Evolutionary conservation across 139 green algal species (phyloP).

Genomic region (Nannochloris sp.): DNA sequence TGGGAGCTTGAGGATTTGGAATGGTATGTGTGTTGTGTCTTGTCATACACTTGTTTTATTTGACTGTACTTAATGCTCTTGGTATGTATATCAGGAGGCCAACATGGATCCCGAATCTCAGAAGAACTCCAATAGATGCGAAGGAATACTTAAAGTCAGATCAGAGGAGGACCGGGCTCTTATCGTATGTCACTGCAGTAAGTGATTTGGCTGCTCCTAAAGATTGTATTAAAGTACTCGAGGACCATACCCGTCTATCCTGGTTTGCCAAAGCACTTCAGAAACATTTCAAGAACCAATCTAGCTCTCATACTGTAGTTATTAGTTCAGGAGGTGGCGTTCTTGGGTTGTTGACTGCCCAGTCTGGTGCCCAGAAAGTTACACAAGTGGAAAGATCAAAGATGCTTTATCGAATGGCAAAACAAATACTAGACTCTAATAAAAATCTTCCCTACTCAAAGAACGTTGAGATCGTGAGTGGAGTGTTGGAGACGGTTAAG

Average conservation of each 20-base stretch:
- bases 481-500: neutral
- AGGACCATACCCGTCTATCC: constrained; percentile 15
- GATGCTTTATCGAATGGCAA: constrained; percentile 56
- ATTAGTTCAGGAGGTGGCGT: constrained; percentile 35
- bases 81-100: constrained; percentile 36
- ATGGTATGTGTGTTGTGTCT: constrained; percentile 27
- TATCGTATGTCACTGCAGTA: constrained; percentile 28
- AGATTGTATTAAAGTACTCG: constrained; percentile 15
- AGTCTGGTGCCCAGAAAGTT: constrained; percentile 24
- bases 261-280: constrained; percentile 15
- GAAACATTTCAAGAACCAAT: constrained; percentile 24
- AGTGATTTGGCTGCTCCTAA: constrained; percentile 46
- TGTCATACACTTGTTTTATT: neutral
- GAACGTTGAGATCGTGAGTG: constrained; percentile 11
- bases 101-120: constrained; percentile 52
- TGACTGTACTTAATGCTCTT: neutral
- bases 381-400: constrained; percentile 35
- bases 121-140: constrained; percentile 5
- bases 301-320: constrained; percentile 29
- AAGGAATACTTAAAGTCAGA: constrained; percentile 11
- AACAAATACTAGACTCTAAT: constrained; percentile 40
- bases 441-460: constrained; percentile 1
- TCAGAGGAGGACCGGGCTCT: constrained; percentile 12
- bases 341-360: constrained; percentile 33
- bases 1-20: constrained; percentile 69